phyloP scores from a whole-genome alignment of 2,329 filamentous ascomycete species.

The Fusarium sororula region DNA sequence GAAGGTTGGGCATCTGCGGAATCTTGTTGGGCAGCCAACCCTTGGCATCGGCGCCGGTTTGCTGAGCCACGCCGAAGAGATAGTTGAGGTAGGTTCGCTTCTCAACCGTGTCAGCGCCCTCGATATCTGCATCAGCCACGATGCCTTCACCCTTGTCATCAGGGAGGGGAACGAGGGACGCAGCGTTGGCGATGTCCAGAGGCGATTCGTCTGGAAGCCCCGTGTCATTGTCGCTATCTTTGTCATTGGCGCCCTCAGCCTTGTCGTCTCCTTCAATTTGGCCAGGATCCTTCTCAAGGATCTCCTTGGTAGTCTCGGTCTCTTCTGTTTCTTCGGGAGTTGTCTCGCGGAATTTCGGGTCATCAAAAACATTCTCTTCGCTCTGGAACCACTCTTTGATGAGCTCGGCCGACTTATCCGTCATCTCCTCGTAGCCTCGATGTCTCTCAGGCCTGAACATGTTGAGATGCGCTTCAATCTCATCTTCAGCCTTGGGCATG shows the following conservation, averaged over 20 bases:
- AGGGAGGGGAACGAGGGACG: slow-evolving; percentile 59
- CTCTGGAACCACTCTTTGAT: slow-evolving; percentile 66
- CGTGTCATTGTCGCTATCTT: not conserved
- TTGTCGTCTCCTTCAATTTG: slow-evolving; percentile 21
- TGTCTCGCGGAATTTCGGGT: slow-evolving; percentile 55
- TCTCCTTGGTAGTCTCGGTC: slow-evolving; percentile 40
- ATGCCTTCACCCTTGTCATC: slow-evolving; percentile 51
- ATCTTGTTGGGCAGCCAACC: slow-evolving; percentile 57
- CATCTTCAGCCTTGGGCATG: slow-evolving; percentile 73
- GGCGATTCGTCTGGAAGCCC: slow-evolving; percentile 51
- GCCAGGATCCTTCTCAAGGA: slow-evolving; percentile 32
- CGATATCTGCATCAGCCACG: slow-evolving; percentile 43
- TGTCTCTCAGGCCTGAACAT: slow-evolving; percentile 72
- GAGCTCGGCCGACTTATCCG: slow-evolving; percentile 64
- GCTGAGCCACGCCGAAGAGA: slow-evolving; percentile 59
- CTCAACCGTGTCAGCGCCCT: slow-evolving; percentile 46
- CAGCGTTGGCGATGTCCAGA: slow-evolving; percentile 62
- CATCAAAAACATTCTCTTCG: slow-evolving; percentile 56
- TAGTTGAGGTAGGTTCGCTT: slow-evolving; percentile 59
- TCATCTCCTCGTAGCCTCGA: slow-evolving; percentile 70
- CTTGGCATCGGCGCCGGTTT: slow-evolving; percentile 55
- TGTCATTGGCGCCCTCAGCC: not conserved
- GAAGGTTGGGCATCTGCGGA: slow-evolving; percentile 48
- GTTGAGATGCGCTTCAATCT: slow-evolving; percentile 76
- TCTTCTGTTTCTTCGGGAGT: slow-evolving; percentile 49